Base-by-base conservation (phyloP, 116 monocot genomes). In the Trichopus zeylanicus region DNA sequence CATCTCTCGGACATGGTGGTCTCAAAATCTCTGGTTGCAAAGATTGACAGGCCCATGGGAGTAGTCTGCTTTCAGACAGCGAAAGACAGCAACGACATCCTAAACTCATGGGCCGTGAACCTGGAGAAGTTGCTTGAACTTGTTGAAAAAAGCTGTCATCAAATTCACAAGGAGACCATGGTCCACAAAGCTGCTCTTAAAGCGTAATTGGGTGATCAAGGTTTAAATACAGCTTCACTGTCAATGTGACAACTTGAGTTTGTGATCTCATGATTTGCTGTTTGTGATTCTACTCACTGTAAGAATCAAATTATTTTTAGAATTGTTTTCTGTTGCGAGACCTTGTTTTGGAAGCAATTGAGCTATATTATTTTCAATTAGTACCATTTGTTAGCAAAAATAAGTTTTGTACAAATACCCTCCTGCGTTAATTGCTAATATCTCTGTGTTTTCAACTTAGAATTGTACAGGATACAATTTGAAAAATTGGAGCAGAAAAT, bases 131-230 rank as follows among this genome's bases (percentile, higher is more conserved):
- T 97, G 57, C 87, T 97, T 5, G 97, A 97, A n/a, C 97, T 97
- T 10, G 97, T 97, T 6, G 97, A 87, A 67, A 97, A 97, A 75
- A 97, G 97, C 65, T 97, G 97, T 72, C 97, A 97, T 67, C 97
- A 97, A 60, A 97, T 97, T 35, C 97, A 97, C 81, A 97, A 97
- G 76, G 97, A 97, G 67, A 82, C 84, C 48, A 97, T 97, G 97
- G 74, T 97, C 31, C 91, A 91, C 67, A 97, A 91, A 55, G 91
- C 77, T 35, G 87, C 66, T n/a, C 64, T 93, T 20, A 76, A 78
- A 73, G 78, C 80, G 31, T 86, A 67, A 55, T 22, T n/a, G n/a
- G n/a, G n/a, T n/a, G n/a, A n/a, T n/a, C n/a, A n/a, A n/a, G n/a
- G n/a, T n/a, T n/a, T n/a, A n/a, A n/a, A n/a, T 15, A 20, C 1